Base-by-base conservation (phyloP, 495 filamentous ascomycete genomes). In the Durotheca rogersii region DNA sequence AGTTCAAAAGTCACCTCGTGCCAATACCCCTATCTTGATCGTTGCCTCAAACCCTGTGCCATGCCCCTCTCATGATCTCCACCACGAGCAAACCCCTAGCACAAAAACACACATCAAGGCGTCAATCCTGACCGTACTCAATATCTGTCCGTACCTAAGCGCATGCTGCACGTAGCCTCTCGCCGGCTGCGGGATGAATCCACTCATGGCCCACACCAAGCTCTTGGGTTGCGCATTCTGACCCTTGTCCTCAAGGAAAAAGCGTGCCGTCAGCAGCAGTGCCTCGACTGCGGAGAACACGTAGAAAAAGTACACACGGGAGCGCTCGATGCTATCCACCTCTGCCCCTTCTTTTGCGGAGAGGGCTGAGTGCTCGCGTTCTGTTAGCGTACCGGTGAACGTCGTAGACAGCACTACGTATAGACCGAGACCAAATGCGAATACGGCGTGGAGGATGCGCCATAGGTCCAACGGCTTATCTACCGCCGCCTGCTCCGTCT, bases 271-370 rank as follows among this genome's bases (percentile, higher is more conserved):
- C 52, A 87, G 79, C 55, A 95, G 64, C 21, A 91, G 53, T 44
- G 90, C 66, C 72, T 96, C 88, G 7, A 81, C 87, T 2, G 89
- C 90, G 15, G 86, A 83, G 62, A 96, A 96, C 14, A 65, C 68
- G 43, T 86, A 79, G 58, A 85, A 81, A 69, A 93, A 96, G 16
- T 68, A 66, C 21, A 43, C 51, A 31, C 53, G 60, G 37, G 48
- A 41, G 50, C 39, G 53, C 14, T 58, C 67, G 14, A 60, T 37
- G 53, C 47, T 32, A 33, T 53, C 40, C 4, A 38, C 53, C 3
- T 45, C 61, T 1, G 33, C 25, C 35, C 45, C 71, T 50, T 44
- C 60, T 44, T 30, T 37, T 36, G 36, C 69, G 56, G 29, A 49
- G 32, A 16, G 60, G 20, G 36, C 46, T 47, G 42, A 45, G 37